These are phyloP conservation scores for Candida albicans DNA, from an alignment of 1,139 yeast species.

Conservation along the genomic window DNA sequence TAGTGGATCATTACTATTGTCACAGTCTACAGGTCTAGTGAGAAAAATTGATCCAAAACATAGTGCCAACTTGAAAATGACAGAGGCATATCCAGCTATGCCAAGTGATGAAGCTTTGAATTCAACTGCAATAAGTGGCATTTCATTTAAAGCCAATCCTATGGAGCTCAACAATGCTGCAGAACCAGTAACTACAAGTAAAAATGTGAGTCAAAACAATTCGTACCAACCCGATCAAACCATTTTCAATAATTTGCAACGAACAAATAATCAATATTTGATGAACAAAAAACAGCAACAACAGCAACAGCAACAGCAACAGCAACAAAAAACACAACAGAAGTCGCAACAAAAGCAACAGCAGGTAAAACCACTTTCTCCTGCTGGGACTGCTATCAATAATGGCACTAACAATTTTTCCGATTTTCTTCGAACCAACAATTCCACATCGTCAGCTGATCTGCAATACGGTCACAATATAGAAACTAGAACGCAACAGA, in stretches of 20 bases:
- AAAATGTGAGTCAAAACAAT: slow-evolving; percentile 33
- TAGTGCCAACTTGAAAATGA: slow-evolving; percentile 3
- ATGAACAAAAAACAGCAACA: slow-evolving; percentile 21
- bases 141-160: slow-evolving; percentile 40
- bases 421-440: slow-evolving; percentile 27
- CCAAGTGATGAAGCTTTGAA: slow-evolving; percentile 18
- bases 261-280: slow-evolving; percentile 39
- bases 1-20: slow-evolving; percentile 45
- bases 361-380: slow-evolving; percentile 10
- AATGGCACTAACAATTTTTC: slow-evolving; percentile 35
- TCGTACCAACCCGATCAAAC: slow-evolving; percentile 49
- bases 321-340: slow-evolving; percentile 12
- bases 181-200: slow-evolving; percentile 37
- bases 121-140: slow-evolving; percentile 31
- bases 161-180: slow-evolving; percentile 23
- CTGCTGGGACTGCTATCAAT: slow-evolving; percentile 13
- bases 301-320: slow-evolving; percentile 11
- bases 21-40: slow-evolving; percentile 48
- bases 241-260: slow-evolving; percentile 43
- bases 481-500: slow-evolving; percentile 73
- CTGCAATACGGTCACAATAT: slow-evolving; percentile 17
- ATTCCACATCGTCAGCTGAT: slow-evolving; percentile 14
- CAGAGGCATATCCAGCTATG: slow-evolving; percentile 7
- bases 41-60: slow-evolving; percentile 33
- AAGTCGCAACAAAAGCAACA: slow-evolving; percentile 7